Conservation (phyloP, 164 flowering plant species). For the Buxus sempervirens region DNA sequence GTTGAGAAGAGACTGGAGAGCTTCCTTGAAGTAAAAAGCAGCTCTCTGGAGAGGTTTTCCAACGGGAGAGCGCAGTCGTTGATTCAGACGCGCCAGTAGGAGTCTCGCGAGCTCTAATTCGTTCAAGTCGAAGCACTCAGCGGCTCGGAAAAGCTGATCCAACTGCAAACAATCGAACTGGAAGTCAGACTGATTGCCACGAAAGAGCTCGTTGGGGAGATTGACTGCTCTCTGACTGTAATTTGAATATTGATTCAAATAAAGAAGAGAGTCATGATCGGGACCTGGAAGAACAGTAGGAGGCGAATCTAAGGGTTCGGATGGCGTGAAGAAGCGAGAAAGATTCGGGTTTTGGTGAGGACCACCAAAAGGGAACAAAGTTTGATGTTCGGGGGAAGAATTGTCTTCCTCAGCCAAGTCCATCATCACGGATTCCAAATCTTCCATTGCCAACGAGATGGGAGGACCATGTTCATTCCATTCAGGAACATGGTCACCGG, state of each 20-base stretch:
- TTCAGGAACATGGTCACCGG: conserved; percentile 25
- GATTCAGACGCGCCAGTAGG: conserved; percentile 87
- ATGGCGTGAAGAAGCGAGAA: conserved; percentile 23
- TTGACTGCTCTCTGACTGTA: conserved; percentile 5
- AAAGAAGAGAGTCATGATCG: conserved; percentile 3
- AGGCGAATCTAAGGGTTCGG: conserved; percentile 24
- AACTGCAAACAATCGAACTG: conserved; percentile 44
- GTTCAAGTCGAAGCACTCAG: conserved; percentile 63
- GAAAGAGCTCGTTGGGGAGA: conserved; percentile 3
- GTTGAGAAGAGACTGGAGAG: conserved; percentile 52
- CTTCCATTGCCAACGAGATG: conserved; percentile 41
- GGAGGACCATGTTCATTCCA: conserved; percentile 27
- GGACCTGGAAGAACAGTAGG: conserved; percentile 17
- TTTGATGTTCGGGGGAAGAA: conserved; percentile 19
- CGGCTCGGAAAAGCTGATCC: conserved; percentile 70
- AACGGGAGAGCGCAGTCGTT: conserved; percentile 44
- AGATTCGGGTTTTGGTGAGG: conserved; percentile 10
- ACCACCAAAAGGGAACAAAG: conserved; percentile 11
- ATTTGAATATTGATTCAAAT: conserved; percentile 6
- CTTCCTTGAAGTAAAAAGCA: conserved; percentile 88
- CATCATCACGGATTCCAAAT: conserved; percentile 67
- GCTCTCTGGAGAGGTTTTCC: conserved; percentile 81
- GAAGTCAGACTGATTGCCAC: conserved; percentile 9
- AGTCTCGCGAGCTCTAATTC: conserved; percentile 61
- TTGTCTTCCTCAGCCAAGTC: conserved; percentile 59